These are phyloP conservation scores for Sugiyamaella castrensis DNA, from an alignment of 1,139 yeast genomes.

Conservation along the genomic window DNA sequence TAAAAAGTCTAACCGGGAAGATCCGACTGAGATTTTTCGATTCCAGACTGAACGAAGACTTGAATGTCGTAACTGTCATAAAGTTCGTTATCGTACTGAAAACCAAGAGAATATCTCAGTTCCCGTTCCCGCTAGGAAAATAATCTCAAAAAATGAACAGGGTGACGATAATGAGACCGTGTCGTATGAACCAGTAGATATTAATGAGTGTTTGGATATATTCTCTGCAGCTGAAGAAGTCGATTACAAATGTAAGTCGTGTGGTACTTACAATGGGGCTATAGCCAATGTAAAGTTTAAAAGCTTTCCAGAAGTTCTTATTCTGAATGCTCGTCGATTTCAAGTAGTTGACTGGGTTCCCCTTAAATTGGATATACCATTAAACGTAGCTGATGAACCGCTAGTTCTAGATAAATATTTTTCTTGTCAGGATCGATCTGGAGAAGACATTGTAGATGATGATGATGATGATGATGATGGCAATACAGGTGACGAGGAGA, in stretches of 20 bases:
- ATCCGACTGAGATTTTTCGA: constrained; percentile 58
- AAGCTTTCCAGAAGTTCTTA: constrained; percentile 66
- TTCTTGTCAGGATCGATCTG: constrained; percentile 40
- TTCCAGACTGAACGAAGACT: constrained; percentile 65
- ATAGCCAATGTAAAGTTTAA: constrained; percentile 54
- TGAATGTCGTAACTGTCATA: constrained; percentile 58
- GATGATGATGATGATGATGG: constrained; percentile 37
- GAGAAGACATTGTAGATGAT: constrained; percentile 46
- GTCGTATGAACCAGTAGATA: constrained; percentile 49
- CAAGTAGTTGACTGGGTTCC: constrained; percentile 90
- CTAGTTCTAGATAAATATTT: constrained; percentile 42
- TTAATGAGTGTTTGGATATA: constrained; percentile 53
- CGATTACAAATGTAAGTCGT: constrained; percentile 66
- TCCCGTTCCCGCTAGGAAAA: constrained; percentile 47
- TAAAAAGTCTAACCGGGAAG: constrained; percentile 25
- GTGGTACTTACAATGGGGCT: constrained; percentile 42
- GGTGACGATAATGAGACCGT: constrained; percentile 41
- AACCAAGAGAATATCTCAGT: constrained; percentile 68
- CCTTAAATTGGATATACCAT: constrained; percentile 71
- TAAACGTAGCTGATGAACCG: constrained; percentile 48
- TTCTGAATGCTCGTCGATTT: constrained; percentile 75
- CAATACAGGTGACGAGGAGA: constrained; percentile 18
- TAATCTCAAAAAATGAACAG: constrained; percentile 30
- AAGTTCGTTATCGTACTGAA: constrained; percentile 57
- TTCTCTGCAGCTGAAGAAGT: constrained; percentile 52